These are phyloP conservation scores for Cladosporium halotolerans DNA, from an alignment of 2,329 filamentous ascomycete species.

Conservation along the genomic window DNA sequence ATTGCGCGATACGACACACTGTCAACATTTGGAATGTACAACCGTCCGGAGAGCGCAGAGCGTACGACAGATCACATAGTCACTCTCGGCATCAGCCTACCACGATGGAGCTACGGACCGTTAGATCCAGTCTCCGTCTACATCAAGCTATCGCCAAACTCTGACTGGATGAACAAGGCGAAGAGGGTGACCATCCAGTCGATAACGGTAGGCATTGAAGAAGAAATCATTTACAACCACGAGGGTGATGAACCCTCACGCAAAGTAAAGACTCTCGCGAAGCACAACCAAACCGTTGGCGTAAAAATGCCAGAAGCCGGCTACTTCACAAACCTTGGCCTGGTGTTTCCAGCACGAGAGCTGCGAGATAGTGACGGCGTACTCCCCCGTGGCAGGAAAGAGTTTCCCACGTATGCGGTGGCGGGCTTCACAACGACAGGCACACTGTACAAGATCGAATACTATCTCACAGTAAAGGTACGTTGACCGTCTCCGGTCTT, in stretches of 20 bases:
- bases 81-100: conserved; percentile 83
- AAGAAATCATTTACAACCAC: conserved; percentile 98
- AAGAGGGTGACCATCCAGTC: conserved; percentile 89
- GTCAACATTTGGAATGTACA: conserved; percentile 99
- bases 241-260: conserved; percentile 92
- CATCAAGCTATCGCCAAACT: conserved; percentile 87
- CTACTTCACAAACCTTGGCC: conserved; percentile 84
- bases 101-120: conserved; percentile 93
- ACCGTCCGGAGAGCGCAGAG: conserved; percentile 83
- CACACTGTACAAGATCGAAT: conserved; percentile 96
- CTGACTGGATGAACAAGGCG: conserved; percentile 84
- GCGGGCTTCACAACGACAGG: conserved; percentile 90
- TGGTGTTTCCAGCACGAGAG: conserved; percentile 88
- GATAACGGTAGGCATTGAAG: conserved; percentile 88
- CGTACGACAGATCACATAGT: conserved; percentile 84
- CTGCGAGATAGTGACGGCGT: conserved; percentile 81
- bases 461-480: conserved; percentile 92
- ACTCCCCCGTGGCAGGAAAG: conserved; percentile 73
- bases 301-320: conserved; percentile 84
- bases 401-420: conserved; percentile 83
- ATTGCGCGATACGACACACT: conserved; percentile 91
- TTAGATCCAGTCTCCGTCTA: conserved; percentile 93
- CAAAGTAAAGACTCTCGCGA: conserved; percentile 80
- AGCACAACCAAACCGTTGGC: conserved; percentile 73
- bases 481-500: background rate